A percentile compares a stretch with the other conserved stretches of the same genome.
phyloP scores from a whole-genome alignment of 352 stramenopile genomes.

The Globisporangium splendens region DNA sequence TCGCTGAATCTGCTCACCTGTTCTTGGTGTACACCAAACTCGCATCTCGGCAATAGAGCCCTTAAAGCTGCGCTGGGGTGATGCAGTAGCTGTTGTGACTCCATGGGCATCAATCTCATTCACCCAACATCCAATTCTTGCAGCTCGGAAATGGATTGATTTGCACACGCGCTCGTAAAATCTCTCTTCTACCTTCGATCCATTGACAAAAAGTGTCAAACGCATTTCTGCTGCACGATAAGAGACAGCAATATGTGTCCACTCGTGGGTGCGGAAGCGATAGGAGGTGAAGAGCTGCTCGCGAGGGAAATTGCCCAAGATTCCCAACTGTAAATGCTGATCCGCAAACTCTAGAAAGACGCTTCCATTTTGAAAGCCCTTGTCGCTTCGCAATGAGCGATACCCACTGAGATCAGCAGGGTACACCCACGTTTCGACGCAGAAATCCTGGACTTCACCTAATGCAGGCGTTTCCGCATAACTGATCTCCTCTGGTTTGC shows the following conservation, averaged over 20 bases:
- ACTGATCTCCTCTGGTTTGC: conserved; percentile 55
- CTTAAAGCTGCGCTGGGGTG: conserved; percentile 61
- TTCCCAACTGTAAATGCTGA: conserved; percentile 57
- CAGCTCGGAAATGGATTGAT: conserved; percentile 45
- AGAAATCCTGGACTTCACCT: conserved; percentile 63
- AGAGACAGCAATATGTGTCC: conserved; percentile 61
- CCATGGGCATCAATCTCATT: conserved; percentile 39
- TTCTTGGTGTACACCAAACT: conserved; percentile 56
- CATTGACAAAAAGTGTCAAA: conserved; percentile 59
- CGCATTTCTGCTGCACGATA: conserved; percentile 32
- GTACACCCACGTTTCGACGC: conserved; percentile 80
- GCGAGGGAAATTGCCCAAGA: conserved; percentile 69
- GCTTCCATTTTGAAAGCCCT: conserved; percentile 63
- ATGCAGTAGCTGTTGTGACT: conserved; percentile 22
- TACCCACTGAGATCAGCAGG: conserved; percentile 60
- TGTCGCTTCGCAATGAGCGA: conserved; percentile 68
- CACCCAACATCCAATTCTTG: conserved; percentile 73
- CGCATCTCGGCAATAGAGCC: conserved; percentile 73
- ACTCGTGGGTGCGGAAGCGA: conserved; percentile 55
- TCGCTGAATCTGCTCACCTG: conserved; percentile 34
- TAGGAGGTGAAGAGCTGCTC: conserved; percentile 61
- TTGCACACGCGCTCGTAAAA: conserved; percentile 38
- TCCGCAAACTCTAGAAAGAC: conserved; percentile 74
- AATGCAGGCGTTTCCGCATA: conserved; percentile 63
- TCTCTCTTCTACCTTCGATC: conserved; percentile 26